Evolutionary conservation across 2,329 filamentous ascomycete species (phyloP).

Genomic region (Fusarium nisikadoi): DNA sequence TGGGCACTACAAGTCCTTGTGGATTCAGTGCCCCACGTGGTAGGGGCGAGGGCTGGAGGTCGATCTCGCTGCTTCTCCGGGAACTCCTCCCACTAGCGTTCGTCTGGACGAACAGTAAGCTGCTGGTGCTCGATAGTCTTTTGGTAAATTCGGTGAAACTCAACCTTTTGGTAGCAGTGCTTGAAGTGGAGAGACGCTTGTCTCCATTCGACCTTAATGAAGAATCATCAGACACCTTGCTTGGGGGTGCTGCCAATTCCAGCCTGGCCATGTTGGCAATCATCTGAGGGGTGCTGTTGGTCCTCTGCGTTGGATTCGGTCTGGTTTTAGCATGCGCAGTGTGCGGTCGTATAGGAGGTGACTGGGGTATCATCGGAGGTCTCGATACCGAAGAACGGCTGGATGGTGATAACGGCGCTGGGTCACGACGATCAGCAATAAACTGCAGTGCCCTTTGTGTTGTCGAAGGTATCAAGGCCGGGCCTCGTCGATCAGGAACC

Average conservation of each 20-base stretch:
- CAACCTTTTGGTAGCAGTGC: slow-evolving; percentile 66
- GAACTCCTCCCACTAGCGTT: slow-evolving; percentile 63
- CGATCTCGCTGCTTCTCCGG: slow-evolving; percentile 59
- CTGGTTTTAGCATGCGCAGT: slow-evolving; percentile 63
- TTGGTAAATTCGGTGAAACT: slow-evolving; percentile 72
- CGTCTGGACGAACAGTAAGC: slow-evolving; percentile 67
- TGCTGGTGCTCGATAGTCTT: slow-evolving; percentile 69
- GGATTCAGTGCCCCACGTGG: slow-evolving; percentile 55
- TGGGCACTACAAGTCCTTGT: slow-evolving; percentile 50
- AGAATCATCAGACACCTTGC: slow-evolving; percentile 50
- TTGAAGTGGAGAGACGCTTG: slow-evolving; percentile 64
- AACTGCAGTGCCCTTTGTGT: slow-evolving; percentile 63
- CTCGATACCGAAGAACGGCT: slow-evolving; percentile 49
- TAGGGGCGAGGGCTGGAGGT: slow-evolving; percentile 52
- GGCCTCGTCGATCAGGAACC: slow-evolving; percentile 47
- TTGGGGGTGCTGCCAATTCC: slow-evolving; percentile 36
- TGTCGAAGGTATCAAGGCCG: slow-evolving; percentile 55
- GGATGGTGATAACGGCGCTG: slow-evolving; percentile 45
- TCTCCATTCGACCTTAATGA: slow-evolving; percentile 50
- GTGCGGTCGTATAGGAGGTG: slow-evolving; percentile 58
- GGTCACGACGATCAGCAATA: slow-evolving; percentile 57
- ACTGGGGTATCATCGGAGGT: slow-evolving; percentile 34
- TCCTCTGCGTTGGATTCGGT: slow-evolving; percentile 56
- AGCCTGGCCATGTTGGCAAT: slow-evolving; percentile 43
- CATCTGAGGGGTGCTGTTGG: slow-evolving; percentile 62